These are phyloP conservation scores for Taxillus chinensis DNA, from an alignment of 164 flowering plant species.

Conservation along the genomic window DNA sequence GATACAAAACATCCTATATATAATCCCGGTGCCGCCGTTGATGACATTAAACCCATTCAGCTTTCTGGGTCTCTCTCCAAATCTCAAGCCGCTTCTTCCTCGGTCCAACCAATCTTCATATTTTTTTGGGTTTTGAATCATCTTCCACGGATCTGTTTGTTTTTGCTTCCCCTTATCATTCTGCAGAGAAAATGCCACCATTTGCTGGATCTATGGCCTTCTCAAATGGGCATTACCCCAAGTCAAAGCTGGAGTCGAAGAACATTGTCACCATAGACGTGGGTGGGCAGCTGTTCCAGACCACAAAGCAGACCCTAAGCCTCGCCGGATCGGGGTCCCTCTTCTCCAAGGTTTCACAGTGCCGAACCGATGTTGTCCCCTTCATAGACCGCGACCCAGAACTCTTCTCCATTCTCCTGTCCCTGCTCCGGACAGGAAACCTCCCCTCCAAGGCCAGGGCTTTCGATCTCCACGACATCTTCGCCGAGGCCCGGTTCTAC, in stretches of 20 bases:
- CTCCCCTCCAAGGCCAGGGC: conserved; percentile 66
- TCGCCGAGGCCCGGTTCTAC: conserved; percentile 66
- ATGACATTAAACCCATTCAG: no score
- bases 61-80: no score
- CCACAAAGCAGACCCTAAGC: conserved; percentile 73
- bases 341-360: conserved; percentile 27
- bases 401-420: conserved; percentile 68
- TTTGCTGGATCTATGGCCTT: conserved; percentile 11
- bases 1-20: no score
- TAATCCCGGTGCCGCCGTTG: no score
- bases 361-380: conserved; percentile 13
- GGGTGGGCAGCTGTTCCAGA: conserved; percentile 90
- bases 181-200: conserved; percentile 28
- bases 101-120: no score
- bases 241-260: conserved; percentile 26
- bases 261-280: conserved; percentile 65
- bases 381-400: conserved; percentile 94
- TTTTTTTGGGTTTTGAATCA: no score
- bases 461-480: conserved; percentile 61
- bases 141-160: no score
- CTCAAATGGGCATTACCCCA: conserved; percentile 8
- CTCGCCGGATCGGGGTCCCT: conserved; percentile 63
- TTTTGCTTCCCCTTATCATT: no score
- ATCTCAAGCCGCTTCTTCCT: no score
- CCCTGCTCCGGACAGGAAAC: conserved; percentile 69